phyloP scores from a whole-genome alignment of 2,329 filamentous ascomycete species.

The Fusarium graminum region DNA sequence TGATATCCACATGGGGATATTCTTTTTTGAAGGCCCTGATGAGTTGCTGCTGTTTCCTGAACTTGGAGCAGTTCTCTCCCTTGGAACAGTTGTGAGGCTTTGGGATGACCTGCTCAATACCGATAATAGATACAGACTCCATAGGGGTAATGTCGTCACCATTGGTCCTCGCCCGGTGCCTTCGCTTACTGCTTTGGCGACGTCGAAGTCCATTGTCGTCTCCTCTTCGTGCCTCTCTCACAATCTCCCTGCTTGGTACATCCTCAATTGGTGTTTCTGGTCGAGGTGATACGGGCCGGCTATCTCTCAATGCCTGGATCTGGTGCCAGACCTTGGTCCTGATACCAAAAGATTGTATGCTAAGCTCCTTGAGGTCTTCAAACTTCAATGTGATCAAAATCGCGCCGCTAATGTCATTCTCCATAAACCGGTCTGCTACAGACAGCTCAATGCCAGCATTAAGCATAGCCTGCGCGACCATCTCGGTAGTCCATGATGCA shows the following conservation, averaged over 20 bases:
- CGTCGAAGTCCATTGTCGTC: conserved; percentile 54
- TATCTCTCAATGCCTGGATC: conserved; percentile 76
- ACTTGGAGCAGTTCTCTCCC: conserved; percentile 87
- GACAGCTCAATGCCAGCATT: conserved; percentile 82
- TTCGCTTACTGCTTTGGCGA: conserved; percentile 58
- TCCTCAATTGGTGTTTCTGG: conserved; percentile 73
- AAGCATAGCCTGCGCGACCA: conserved; percentile 89
- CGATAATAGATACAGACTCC: conserved; percentile 91
- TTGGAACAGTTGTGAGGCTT: conserved; percentile 88
- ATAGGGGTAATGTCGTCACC: conserved; percentile 79
- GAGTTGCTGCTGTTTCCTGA: conserved; percentile 81
- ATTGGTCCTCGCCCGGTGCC: conserved; percentile 56
- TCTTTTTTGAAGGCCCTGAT: conserved; percentile 81
- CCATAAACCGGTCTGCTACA: conserved; percentile 85
- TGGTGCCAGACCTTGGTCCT: conserved; percentile 84
- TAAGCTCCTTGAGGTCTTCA: conserved; percentile 85
- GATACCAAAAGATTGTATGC: conserved; percentile 85
- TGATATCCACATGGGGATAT: conserved; percentile 73
- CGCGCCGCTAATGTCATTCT: conserved; percentile 91
- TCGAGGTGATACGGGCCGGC: conserved; percentile 63
- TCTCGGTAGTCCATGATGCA: conserved; percentile 76
- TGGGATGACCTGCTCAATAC: conserved; percentile 88
- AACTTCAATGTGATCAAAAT: conserved; percentile 93
- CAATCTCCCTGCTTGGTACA: conserved; percentile 64
- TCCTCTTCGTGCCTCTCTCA: conserved; percentile 59